These are phyloP conservation scores for Mrakiaceae sp. DNA, from an alignment of 1,284 basidiomycete species.

Conservation along the genomic window DNA sequence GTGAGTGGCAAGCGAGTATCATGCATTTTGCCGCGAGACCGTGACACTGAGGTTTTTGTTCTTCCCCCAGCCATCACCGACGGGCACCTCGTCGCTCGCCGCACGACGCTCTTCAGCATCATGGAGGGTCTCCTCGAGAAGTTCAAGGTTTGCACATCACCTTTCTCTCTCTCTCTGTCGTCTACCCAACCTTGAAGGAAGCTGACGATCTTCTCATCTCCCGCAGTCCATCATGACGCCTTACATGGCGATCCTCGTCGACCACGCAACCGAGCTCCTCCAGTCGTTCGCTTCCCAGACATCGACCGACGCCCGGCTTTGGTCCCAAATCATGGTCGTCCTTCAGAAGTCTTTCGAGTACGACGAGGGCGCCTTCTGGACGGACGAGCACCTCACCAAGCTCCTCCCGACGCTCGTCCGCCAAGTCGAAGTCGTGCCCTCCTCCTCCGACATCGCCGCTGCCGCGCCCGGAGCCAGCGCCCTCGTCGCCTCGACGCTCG, in stretches of 20 bases:
- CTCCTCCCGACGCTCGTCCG: conserved; percentile 48
- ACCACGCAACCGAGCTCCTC: conserved; percentile 56
- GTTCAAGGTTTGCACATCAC: conserved; percentile 54
- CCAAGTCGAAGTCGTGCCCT: conserved; percentile 49
- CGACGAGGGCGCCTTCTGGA: conserved; percentile 87
- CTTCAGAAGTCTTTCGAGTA: conserved; percentile 59
- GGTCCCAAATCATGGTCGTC: conserved; percentile 53
- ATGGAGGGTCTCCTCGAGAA: conserved; percentile 63
- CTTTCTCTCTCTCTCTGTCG: neutral
- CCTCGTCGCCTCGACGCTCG: conserved; percentile 38
- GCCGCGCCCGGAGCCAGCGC: conserved; percentile 23
- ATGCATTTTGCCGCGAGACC: neutral
- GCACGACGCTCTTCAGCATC: conserved; percentile 58
- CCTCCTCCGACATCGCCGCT: conserved; percentile 10
- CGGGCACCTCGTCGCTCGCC: conserved; percentile 36
- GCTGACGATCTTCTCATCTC: neutral
- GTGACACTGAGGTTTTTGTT: neutral
- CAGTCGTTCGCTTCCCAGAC: conserved; percentile 38
- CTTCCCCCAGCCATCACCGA: conserved; percentile 7
- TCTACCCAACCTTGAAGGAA: neutral
- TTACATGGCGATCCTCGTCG: conserved; percentile 67
- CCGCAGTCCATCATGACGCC: conserved; percentile 72
- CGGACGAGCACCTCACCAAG: conserved; percentile 60
- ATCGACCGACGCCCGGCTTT: conserved; percentile 39
- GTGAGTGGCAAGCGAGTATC: conserved; percentile 32